A percentile compares a stretch with the other conserved stretches of the same genome.
Evolutionary conservation across 2,329 filamentous ascomycete genomes (phyloP).

Genomic region (Nannizziopsis barbatae): DNA sequence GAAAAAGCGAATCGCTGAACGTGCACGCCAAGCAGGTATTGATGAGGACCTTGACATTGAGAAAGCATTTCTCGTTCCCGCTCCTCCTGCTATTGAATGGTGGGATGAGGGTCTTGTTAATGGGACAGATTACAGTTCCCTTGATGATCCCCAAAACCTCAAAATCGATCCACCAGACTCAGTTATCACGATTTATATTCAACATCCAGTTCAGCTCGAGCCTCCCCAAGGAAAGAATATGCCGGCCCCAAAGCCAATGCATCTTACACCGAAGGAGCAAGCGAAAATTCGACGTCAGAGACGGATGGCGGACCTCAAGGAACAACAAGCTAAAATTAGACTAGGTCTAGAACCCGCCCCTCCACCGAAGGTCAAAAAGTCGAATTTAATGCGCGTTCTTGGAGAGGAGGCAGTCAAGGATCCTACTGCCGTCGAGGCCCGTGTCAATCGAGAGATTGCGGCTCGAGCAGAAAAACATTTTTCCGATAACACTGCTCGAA

Average conservation of each 20-base stretch:
- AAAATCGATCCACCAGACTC: slow-evolving; percentile 69
- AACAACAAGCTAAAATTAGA: slow-evolving; percentile 90
- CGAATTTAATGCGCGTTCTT: slow-evolving; percentile 92
- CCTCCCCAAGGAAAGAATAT: slow-evolving; percentile 80
- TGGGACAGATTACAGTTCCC: slow-evolving; percentile 60
- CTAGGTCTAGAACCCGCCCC: slow-evolving; percentile 81
- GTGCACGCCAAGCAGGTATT: slow-evolving; percentile 79
- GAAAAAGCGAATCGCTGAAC: slow-evolving; percentile 83
- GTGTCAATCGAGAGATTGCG: slow-evolving; percentile 84
- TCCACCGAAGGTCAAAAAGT: slow-evolving; percentile 92
- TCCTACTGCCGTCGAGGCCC: slow-evolving; percentile 89
- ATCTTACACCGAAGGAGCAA: slow-evolving; percentile 80
- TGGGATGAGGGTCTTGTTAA: slow-evolving; percentile 86
- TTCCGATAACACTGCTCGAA: slow-evolving; percentile 67
- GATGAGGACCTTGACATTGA: slow-evolving; percentile 84
- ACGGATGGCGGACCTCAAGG: slow-evolving; percentile 85
- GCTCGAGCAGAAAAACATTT: slow-evolving; percentile 73
- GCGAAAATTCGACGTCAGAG: slow-evolving; percentile 81
- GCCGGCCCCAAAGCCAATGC: slow-evolving; percentile 76
- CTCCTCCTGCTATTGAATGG: slow-evolving; percentile 86
- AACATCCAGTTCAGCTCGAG: slow-evolving; percentile 83
- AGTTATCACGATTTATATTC: slow-evolving; percentile 81
- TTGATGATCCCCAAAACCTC: slow-evolving; percentile 53
- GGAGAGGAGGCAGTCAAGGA: slow-evolving; percentile 90
- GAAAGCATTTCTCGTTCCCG: slow-evolving; percentile 74